Evolutionary conservation across 208 protist species (phyloP), one percentile per base, ranked within the genome.

Genomic region (Trypanosoma lewisi): DNA sequence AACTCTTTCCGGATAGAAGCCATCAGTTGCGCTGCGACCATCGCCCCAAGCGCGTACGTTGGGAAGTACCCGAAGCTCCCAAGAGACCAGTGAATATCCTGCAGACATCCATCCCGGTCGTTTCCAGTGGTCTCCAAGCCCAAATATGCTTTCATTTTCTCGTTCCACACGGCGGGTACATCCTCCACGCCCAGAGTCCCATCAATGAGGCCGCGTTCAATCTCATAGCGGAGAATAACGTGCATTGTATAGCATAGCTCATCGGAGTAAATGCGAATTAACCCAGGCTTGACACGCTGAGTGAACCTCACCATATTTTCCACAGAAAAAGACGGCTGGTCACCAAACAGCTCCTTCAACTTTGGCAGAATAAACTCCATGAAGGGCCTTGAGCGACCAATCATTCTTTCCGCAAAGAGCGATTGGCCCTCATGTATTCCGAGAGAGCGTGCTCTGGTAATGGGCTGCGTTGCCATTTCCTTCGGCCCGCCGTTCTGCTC

Each of bases 231-330:
- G 39, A 97, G 61, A 44, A 96, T 90, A 44, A 97, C 75, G 53
- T 97, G 93, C 47, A 96, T 48, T 5, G 85, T 78, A 80, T 97
- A 97, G 64, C 82, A 91, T 14, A 96, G 69, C 79, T 97, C 93
- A 42, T 97, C 93, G 0, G 91, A 78, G 28, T 87, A 55, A 31
- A 96, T 71, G 39, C 93, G 89, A 41, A 96, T 96, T 47, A 78
- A 80, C n/a, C 83, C 80, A 1, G 87, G 87, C 37, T 83, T 30
- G n/a, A 95, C 89, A 0, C 45, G 49, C 52, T 85, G 87, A 36
- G 74, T 39, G 2, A 73, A 4, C 50, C 69, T 66, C 36, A 58
- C 70, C 72, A 95, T 56, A 52, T 91, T 91, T 56, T 77, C 71
- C 17, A 55, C 42, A 12, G 67, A 66, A 49, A 91, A 87, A 11